phyloP scores from a whole-genome alignment of 2,329 filamentous ascomycete species.

The Aspergillus cejpii region DNA sequence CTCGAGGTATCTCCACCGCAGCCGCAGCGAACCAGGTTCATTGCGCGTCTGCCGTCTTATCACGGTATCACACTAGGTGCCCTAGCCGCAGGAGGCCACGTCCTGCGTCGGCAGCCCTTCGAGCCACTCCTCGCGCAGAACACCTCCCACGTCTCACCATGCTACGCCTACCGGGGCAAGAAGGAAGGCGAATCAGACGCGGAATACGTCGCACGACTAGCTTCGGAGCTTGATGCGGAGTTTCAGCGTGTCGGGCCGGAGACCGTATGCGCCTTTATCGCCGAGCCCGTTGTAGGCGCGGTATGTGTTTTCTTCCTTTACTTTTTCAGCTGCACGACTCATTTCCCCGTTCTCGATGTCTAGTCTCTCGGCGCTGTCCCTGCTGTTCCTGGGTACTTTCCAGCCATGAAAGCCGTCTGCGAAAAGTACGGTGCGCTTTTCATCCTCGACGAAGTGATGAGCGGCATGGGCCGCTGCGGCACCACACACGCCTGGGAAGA shows the following conservation, averaged over 20 bases:
- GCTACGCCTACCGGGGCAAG: conserved; percentile 58
- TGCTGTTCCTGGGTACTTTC: conserved; percentile 61
- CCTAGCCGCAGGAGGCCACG: conserved; percentile 58
- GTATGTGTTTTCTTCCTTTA: conserved; percentile 49
- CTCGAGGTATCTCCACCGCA: conserved; percentile 50
- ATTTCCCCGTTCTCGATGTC: background rate
- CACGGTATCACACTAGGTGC: conserved; percentile 66
- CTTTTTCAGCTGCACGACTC: no score
- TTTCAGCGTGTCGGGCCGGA: conserved; percentile 59
- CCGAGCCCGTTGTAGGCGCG: conserved; percentile 66
- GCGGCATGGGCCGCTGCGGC: conserved; percentile 54
- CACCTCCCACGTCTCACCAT: conserved; percentile 58
- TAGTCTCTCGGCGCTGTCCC: conserved; percentile 63
- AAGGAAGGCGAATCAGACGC: conserved; percentile 47
- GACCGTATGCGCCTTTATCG: conserved; percentile 64
- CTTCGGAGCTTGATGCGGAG: conserved; percentile 59
- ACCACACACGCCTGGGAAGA: conserved; percentile 55
- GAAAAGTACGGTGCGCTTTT: conserved; percentile 64
- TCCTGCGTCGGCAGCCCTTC: conserved; percentile 54
- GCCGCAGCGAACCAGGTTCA: conserved; percentile 53
- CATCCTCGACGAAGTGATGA: conserved; percentile 75
- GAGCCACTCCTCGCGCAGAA: conserved; percentile 53
- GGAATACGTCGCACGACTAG: conserved; percentile 56
- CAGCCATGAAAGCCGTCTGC: conserved; percentile 61
- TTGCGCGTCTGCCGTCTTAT: conserved; percentile 59